A percentile compares a stretch with the other conserved stretches of the same genome.
Evolutionary conservation across 2,329 filamentous ascomycete species (phyloP).

Genomic region (Ceratocystis colombiana): DNA sequence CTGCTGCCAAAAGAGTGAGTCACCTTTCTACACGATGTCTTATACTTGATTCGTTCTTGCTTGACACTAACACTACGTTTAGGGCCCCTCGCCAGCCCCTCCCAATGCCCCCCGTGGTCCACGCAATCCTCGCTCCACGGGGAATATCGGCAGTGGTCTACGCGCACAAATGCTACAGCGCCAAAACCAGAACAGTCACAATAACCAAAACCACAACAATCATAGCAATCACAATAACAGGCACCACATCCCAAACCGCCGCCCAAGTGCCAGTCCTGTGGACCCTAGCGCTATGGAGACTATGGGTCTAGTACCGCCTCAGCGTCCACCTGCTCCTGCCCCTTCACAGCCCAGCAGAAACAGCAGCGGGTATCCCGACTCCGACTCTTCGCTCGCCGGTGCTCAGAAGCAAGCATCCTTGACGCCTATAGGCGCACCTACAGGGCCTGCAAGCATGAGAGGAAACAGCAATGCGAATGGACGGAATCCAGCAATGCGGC

Average conservation of each 20-base stretch:
- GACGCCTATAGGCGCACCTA: conserved; percentile 28
- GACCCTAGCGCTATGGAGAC: conserved; percentile 47
- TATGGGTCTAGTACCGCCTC: conserved; percentile 40
- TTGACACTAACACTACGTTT: background rate
- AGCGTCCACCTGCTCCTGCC: conserved; percentile 34
- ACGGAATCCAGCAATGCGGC: background rate
- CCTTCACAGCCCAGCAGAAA: conserved; percentile 23
- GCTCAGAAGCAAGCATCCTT: conserved; percentile 13
- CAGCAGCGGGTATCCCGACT: conserved; percentile 5
- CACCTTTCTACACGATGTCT: background rate
- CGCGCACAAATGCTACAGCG: conserved; percentile 31
- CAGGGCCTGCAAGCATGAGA: conserved; percentile 6
- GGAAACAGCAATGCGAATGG: background rate
- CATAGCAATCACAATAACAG: background rate
- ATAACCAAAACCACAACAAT: background rate
- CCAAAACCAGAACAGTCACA: conserved; percentile 6
- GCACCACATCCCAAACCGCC: background rate
- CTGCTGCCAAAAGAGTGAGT: conserved; percentile 38
- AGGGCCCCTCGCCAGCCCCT: conserved; percentile 10
- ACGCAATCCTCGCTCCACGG: background rate
- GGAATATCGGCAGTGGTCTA: conserved; percentile 21
- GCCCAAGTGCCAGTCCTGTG: conserved; percentile 25
- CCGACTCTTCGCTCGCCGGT: background rate
- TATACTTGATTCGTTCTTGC: background rate
- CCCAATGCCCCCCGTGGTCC: conserved; percentile 13